Percentiles rank a stretch among this genome's conserved stretches.
Conservation (phyloP, 1,139 yeast genomes). For the Geotrichum carabidarum region DNA sequence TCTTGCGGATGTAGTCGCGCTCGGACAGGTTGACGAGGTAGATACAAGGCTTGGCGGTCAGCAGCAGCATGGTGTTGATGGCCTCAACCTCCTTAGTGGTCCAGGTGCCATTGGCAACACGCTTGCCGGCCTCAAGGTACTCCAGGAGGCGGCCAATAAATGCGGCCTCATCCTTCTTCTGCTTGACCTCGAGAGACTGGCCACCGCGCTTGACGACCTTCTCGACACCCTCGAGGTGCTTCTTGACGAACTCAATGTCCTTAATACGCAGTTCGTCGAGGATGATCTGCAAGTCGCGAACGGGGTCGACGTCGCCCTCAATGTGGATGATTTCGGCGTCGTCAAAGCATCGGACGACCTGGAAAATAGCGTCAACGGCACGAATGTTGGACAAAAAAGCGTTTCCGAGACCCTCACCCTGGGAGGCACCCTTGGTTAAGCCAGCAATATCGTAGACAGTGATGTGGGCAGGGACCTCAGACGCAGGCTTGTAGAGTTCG, state of each 20-base stretch:
- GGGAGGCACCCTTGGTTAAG: slow-evolving; percentile 92
- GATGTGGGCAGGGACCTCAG: slow-evolving; percentile 88
- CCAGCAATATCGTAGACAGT: slow-evolving; percentile 98
- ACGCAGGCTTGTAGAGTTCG: slow-evolving; percentile 71
- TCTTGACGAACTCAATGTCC: slow-evolving; percentile 91
- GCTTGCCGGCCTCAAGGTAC: slow-evolving; percentile 74
- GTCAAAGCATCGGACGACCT: slow-evolving; percentile 95
- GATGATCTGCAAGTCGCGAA: slow-evolving; percentile 89
- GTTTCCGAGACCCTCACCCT: slow-evolving; percentile 98
- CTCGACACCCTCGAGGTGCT: slow-evolving; percentile 81
- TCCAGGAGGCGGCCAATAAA: slow-evolving; percentile 72
- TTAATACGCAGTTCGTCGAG: slow-evolving; percentile 88
- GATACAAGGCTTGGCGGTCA: slow-evolving; percentile 95
- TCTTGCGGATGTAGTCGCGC: slow-evolving; percentile 91
- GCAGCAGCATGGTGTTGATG: slow-evolving; percentile 71
- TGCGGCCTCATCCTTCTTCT: slow-evolving; percentile 85
- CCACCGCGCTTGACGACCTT: slow-evolving; percentile 87
- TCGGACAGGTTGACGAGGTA: slow-evolving; percentile 92
- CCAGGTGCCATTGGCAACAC: slow-evolving; percentile 91
- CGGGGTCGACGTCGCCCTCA: slow-evolving; percentile 96
- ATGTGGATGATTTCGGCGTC: slow-evolving; percentile 97
- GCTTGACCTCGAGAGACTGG: slow-evolving; percentile 90
- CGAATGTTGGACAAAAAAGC: slow-evolving; percentile 96
- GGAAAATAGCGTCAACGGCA: slow-evolving; percentile 97
- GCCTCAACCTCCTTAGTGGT: slow-evolving; percentile 81